Evolutionary conservation across 495 filamentous ascomycete genomes (phyloP).

Genomic region (Penicillium subrubescens): DNA sequence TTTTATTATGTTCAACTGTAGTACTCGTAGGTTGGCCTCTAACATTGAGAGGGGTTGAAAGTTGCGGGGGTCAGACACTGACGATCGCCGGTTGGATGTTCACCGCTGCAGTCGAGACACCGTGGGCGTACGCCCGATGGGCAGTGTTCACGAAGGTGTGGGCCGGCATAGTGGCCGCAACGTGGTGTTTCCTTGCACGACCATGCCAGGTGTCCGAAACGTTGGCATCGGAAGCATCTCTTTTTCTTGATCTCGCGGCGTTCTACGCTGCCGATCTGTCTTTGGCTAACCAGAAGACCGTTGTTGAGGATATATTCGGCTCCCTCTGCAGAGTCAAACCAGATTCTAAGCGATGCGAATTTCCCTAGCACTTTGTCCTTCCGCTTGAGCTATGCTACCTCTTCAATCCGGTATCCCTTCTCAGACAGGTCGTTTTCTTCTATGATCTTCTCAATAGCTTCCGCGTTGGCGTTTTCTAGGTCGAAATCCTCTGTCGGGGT

Average conservation of each 20-base stretch:
- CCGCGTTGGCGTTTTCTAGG: constrained; percentile 9
- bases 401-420: too few species aligned
- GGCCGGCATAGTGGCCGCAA: constrained; percentile 29
- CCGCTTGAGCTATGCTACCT: constrained; percentile 24
- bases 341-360: background rate
- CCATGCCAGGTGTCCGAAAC: constrained; percentile 34
- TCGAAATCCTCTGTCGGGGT: constrained; percentile 27
- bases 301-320: background rate
- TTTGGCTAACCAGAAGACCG: background rate
- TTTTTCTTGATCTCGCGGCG: background rate
- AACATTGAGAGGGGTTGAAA: constrained; percentile 17
- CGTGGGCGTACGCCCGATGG: constrained; percentile 23
- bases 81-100: too few species aligned
- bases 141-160: constrained; percentile 24
- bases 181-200: constrained; percentile 31
- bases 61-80: constrained; percentile 17
- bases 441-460: constrained; percentile 25
- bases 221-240: constrained; percentile 9
- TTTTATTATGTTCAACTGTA: constrained; percentile 36
- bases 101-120: too few species aligned
- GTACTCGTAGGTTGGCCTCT: constrained; percentile 27
- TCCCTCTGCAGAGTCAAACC: too few species aligned
- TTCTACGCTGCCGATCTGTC: background rate
- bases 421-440: constrained; percentile 25
- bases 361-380: constrained; percentile 24